Evolutionary conservation across 2,329 filamentous ascomycete species (phyloP), one percentile per base, ranked within the genome.

Genomic region (Trichoderma semiorbis): DNA sequence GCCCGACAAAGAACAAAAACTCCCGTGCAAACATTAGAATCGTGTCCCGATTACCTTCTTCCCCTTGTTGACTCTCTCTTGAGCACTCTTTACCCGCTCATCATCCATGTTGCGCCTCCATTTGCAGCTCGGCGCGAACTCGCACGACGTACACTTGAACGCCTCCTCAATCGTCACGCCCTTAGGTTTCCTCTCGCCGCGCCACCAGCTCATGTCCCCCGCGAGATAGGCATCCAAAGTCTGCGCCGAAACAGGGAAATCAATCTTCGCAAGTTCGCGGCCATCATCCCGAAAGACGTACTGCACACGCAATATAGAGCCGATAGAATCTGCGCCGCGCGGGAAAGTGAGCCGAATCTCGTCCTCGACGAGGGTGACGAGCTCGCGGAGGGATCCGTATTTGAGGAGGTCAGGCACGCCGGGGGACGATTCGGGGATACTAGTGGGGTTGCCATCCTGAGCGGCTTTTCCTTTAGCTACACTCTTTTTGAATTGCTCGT

Each of bases 171-270:
- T 87, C 7, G 89, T 86, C 3, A 98, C 95, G 0, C 95, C 95
- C 8, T 86, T 85, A 0, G 94, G 89, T 64, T 87, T 82, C 18
- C 95, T 84, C 76, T 92, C 85, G 1, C 95, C 95, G 36, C 88
- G 89, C 95, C 95, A 98, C 94, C 94, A 98, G n/a, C 85, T 80
- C 87, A 98, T 89, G 74, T 92, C 91, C 3, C 89, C 85, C 0
- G 82, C 78, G 3, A 97, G 79, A 78, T 97, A 97, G 1, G 80
- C 81, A 12, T 91, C 86, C 57, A 98, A 83, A 3, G 85, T 85
- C 1, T 84, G 79, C 0, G 86, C 83, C 70, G 95, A 91, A 77
- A 93, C 93, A 0, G 89, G 84, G 75, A 96, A 87, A 2, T 92
- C 84, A 58, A 86, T 84, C 7, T 83, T 82, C n/a, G 90, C 83